Evolutionary conservation across 2,329 filamentous ascomycete genomes (phyloP), one percentile per base, ranked within the genome.

Genomic region (Talaromyces marneffei): DNA sequence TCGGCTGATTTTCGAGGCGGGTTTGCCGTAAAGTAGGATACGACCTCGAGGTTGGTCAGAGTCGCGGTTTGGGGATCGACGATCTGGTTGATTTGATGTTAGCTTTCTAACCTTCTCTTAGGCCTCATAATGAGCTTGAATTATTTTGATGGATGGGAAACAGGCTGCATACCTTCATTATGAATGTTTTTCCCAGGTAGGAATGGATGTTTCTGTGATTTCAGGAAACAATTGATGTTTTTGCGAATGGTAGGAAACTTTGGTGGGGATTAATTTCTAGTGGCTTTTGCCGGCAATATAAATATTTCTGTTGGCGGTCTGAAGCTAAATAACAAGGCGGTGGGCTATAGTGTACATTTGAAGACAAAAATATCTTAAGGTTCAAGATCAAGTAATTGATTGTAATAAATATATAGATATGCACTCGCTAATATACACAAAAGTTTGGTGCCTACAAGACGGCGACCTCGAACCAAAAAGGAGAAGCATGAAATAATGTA

Each of bases 41-140:
- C 77, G 75, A 61, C 77, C 66, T 61, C 74, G 74, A 66, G 77
- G 78, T 67, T 80, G 77, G 60, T 74, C 70, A 44, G 72, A 18
- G 63, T 65, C 27, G 63, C 63, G 35, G 59, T 57, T 63, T 65
- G 63, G 12, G 63, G 62, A 42, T 65, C 63, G 33, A 65, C 46
- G 29, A 65, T 56, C 63, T 65, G 33, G 18, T 25, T 54, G 23
- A 29, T 40, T 44, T 18, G 12, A 40, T 37, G 58, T 60, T 59
- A 59, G 25, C 12, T 18, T 16, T n/a, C 33, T n/a, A n/a, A n/a
- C n/a, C n/a, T n/a, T 50, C 7, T 37, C 31, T 57, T 20, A 3
- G 14, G 1, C 27, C n/a, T 14, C 14, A 20, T 6, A 44, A 9
- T 3, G 12, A 7, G 12, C 23, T 23, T 29, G 12, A 6, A 27